Evolutionary conservation across 257 asterid species (phyloP), one percentile per base, ranked within the genome.

Genomic region (Solanum bukasovii): DNA sequence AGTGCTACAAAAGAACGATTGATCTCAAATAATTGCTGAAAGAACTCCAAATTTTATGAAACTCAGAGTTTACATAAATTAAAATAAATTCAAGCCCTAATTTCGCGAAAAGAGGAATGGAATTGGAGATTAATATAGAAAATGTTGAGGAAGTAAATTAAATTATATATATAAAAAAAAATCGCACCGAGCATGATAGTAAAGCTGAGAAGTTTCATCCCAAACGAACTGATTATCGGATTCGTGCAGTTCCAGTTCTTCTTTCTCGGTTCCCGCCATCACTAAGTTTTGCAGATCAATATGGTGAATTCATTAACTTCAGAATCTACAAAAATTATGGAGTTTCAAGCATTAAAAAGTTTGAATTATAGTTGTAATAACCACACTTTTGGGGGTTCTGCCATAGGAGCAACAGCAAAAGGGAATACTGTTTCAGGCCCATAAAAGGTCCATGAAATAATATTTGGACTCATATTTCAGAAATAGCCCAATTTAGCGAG

Each of bases 191-290:
- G 98, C 93, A 70, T 97, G 99, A 88, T 92, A 96, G 86, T 96
- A 96, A 9, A 97, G 99, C 91, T 93, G 98, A 61, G 98, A 93
- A 87, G 79, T 90, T 77, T 93, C 95, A 87, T 97, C 98, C 99
- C 99, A 97, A 89, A 92, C 90, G 88, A 97, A 97, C 75, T 87
- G 89, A 90, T 92, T 87, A 10, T 91, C 93, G 21, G 91, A 93
- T 67, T 82, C 90, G 10, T 86, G 31, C 13, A 83, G 18, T 13
- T 40, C 40, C 18, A 46, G 5, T 6, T 40, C 29, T n/a, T 68
- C 84, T 72, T 90, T 88, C 44, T 84, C 86, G 59, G 78, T 88
- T 88, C 79, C 97, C 96, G 94, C 96, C 98, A 95, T 94, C 44
- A 73, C 68, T 83, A 27, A 25, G 23, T 34, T 38, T 40, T 40